Conservation (phyloP, 768 basidiomycete species). For the Flagelloscypha sp. region DNA sequence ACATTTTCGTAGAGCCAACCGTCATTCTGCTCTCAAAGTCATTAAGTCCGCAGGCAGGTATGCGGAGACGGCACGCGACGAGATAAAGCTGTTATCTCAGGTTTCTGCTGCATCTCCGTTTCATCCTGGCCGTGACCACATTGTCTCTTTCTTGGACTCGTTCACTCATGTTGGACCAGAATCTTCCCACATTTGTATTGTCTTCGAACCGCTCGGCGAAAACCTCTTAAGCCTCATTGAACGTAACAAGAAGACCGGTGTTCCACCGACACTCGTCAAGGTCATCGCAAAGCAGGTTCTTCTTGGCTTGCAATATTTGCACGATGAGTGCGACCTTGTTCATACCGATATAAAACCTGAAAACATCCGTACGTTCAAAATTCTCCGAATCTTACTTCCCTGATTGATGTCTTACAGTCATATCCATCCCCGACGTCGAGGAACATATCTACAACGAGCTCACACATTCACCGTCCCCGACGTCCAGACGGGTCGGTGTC, state of each 20-base stretch:
- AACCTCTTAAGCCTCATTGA: slow-evolving; percentile 68
- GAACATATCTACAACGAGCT: slow-evolving; percentile 64
- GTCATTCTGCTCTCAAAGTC: slow-evolving; percentile 88
- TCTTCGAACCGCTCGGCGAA: slow-evolving; percentile 82
- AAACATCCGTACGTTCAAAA: slow-evolving; percentile 71
- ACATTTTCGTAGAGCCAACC: slow-evolving; percentile 39
- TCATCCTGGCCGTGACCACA: slow-evolving; percentile 71
- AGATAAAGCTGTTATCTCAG: slow-evolving; percentile 84
- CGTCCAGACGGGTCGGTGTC: slow-evolving; percentile 74
- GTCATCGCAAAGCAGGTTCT: slow-evolving; percentile 81
- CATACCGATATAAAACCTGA: slow-evolving; percentile 95
- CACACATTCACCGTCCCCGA: slow-evolving; percentile 57
- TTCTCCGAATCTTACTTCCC: slow-evolving; percentile 19
- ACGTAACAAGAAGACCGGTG: slow-evolving; percentile 75
- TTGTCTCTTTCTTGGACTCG: slow-evolving; percentile 87
- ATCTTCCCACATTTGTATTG: slow-evolving; percentile 78
- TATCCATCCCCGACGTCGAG: slow-evolving; percentile 77
- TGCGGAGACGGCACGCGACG: slow-evolving; percentile 93
- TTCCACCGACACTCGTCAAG: slow-evolving; percentile 76
- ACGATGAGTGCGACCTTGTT: slow-evolving; percentile 86
- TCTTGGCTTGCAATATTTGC: slow-evolving; percentile 84
- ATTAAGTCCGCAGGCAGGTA: slow-evolving; percentile 94
- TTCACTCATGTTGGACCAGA: slow-evolving; percentile 73
- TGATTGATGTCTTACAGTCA: slow-evolving; percentile 43
- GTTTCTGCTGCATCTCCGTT: slow-evolving; percentile 62